Conservation (phyloP, 805 yeast species). For the Candida quercuum region DNA sequence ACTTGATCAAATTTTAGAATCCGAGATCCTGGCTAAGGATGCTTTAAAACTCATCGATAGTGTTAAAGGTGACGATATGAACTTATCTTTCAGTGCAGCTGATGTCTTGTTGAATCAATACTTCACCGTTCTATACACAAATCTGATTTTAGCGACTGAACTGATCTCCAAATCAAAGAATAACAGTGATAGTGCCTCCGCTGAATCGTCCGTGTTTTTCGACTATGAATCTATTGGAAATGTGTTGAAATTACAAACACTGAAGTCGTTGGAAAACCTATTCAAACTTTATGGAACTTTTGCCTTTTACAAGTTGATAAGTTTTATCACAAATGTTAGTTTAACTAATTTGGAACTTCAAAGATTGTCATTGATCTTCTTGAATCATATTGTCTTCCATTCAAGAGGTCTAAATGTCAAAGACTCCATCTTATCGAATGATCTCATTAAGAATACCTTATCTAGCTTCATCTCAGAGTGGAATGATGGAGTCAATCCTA, state of each 20-base stretch:
- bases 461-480: constrained; percentile 23
- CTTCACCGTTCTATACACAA: constrained; percentile 11
- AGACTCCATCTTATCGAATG: constrained; percentile 16
- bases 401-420: constrained; percentile 4
- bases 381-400: constrained; percentile 27
- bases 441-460: constrained; percentile 21
- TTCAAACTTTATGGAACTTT: constrained; percentile 31
- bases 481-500: constrained; percentile 28
- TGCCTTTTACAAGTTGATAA: constrained; percentile 29
- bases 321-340: constrained; percentile 28
- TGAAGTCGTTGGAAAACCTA: constrained; percentile 28
- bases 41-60: constrained; percentile 4
- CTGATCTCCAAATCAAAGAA: constrained; percentile 15
- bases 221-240: constrained; percentile 13
- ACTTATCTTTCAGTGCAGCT: constrained; percentile 8
- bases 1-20: constrained; percentile 5
- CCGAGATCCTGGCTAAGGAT: constrained; percentile 3
- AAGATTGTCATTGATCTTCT: constrained; percentile 21
- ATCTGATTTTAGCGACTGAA: constrained; percentile 11
- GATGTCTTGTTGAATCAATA: constrained; percentile 12
- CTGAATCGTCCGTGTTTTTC: constrained; percentile 7
- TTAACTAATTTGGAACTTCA: constrained; percentile 30
- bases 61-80: constrained; percentile 4
- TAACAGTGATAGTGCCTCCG: constrained; percentile 1
- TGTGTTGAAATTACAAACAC: constrained; percentile 19